A percentile compares a stretch with the other conserved stretches of the same genome.
Evolutionary conservation across 345 rosid genomes (phyloP).

Genomic region (Reutealis trisperma): DNA sequence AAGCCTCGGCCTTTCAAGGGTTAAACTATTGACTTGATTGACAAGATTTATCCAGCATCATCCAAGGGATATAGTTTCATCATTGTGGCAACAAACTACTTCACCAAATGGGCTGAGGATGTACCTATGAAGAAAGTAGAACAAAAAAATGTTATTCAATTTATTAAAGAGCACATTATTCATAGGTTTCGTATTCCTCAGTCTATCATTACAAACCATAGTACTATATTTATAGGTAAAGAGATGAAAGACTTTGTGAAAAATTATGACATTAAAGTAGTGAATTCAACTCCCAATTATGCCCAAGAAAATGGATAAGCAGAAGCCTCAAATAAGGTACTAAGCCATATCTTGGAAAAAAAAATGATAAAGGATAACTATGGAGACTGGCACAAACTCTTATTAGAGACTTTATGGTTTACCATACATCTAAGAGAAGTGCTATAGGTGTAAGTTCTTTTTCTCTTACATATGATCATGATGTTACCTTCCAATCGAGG

Average conservation of each 20-base stretch:
- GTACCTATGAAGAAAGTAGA: background rate
- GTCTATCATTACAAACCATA: background rate
- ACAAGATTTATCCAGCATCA: conserved; percentile 4
- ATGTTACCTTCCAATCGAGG: background rate
- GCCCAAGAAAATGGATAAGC: background rate
- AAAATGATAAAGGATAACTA: background rate
- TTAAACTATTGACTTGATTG: background rate
- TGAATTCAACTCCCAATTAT: background rate
- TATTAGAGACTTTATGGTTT: background rate
- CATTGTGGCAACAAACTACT: background rate
- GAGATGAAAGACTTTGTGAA: background rate
- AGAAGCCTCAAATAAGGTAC: background rate
- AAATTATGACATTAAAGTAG: background rate
- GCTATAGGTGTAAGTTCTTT: background rate
- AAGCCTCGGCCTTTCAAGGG: conserved; percentile 4
- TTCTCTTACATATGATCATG: background rate
- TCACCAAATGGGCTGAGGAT: background rate
- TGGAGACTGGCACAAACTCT: background rate
- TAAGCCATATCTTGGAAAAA: background rate
- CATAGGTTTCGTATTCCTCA: too few relatives aligned
- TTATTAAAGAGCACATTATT: background rate
- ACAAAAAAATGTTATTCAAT: background rate
- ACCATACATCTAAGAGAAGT: background rate
- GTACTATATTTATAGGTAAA: background rate
- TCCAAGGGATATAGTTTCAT: background rate